Conservation (phyloP, 306 rosid genomes). For the Crataegus laevigata region DNA sequence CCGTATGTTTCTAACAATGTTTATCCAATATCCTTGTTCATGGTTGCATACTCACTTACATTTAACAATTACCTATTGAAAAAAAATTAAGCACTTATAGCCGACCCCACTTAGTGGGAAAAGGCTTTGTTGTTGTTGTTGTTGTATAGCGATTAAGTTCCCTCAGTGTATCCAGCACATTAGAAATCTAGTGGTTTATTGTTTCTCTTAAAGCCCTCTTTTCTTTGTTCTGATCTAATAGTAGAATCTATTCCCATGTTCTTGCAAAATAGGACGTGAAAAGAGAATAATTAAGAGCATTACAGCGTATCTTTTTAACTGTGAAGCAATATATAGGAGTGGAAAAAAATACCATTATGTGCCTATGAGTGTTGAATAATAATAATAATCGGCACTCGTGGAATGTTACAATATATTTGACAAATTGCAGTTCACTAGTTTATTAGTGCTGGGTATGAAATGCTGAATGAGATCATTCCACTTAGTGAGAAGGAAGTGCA, state of each 20-base stretch:
- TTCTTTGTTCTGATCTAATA: neutral
- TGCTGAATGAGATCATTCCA: neutral
- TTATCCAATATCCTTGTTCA: no score
- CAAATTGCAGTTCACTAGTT: neutral
- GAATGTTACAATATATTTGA: no score
- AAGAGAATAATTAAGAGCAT: neutral
- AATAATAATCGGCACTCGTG: neutral
- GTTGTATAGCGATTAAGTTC: neutral
- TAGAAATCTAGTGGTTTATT: neutral
- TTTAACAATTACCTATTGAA: no score
- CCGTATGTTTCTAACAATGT: no score
- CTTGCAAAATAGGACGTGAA: neutral
- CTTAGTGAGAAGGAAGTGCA: neutral
- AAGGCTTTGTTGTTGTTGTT: no score
- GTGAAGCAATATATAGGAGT: neutral
- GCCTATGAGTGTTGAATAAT: neutral
- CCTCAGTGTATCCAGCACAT: neutral
- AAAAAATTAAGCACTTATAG: no score
- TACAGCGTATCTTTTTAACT: neutral
- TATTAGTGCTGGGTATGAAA: neutral
- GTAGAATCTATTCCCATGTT: neutral
- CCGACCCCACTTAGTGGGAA: no score
- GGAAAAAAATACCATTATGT: neutral
- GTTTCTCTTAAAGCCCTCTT: neutral
- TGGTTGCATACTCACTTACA: no score